These are phyloP conservation scores for Tetrahymena elliotti DNA, from an alignment of 73 alveolate species.

Conservation along the genomic window DNA sequence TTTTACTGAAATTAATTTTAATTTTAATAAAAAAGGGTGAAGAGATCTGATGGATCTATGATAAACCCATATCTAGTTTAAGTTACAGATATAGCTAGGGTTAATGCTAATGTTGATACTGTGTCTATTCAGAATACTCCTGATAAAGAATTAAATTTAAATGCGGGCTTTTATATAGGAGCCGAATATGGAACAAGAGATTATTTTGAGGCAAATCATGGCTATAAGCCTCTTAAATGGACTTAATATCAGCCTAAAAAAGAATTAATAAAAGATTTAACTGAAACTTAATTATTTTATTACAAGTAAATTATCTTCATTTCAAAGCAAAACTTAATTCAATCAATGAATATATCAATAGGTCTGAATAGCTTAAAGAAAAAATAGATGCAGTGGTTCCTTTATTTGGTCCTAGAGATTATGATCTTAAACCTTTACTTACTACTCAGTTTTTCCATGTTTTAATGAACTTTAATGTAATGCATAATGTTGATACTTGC, in stretches of 20 bases:
- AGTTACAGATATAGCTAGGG: background rate
- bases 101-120: background rate
- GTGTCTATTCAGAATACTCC: background rate
- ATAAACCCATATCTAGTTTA: background rate
- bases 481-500: constrained; percentile 20
- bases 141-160: background rate
- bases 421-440: background rate
- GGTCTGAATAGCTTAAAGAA: background rate
- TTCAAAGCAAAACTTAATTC: too few species aligned
- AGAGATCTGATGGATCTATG: background rate
- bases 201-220: background rate
- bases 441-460: background rate
- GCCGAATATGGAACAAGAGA: background rate
- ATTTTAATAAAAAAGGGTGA: background rate
- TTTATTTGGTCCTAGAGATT: background rate
- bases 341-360: too few species aligned
- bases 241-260: background rate
- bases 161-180: background rate
- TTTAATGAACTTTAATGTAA: background rate
- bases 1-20: too few species aligned
- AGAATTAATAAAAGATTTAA: background rate
- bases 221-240: background rate
- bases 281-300: background rate
- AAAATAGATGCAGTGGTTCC: background rate
- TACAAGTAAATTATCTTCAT: too few species aligned